These are phyloP conservation scores for Leccinum fuscescens DNA, from an alignment of 1,284 basidiomycete genomes.

Conservation along the genomic window DNA sequence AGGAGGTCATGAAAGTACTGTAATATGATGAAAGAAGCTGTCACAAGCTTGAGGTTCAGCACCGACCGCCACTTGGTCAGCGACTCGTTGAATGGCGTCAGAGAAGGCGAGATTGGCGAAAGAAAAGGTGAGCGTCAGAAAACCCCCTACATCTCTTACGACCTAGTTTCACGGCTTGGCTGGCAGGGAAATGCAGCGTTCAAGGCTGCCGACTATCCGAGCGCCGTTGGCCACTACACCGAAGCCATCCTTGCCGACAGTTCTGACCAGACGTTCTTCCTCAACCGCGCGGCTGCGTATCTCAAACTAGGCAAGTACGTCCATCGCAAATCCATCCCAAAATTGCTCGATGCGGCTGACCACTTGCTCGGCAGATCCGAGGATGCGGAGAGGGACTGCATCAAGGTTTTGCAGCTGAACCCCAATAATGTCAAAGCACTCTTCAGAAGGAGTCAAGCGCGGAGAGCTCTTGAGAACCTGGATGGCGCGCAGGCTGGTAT, in stretches of 20 bases:
- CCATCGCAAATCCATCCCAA: conserved; percentile 10
- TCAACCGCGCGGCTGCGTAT: conserved; percentile 82
- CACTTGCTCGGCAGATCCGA: conserved; percentile 45
- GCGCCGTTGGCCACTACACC: conserved; percentile 68
- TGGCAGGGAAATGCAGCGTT: conserved; percentile 59
- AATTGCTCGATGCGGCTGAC: conserved; percentile 6
- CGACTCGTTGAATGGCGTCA: conserved; percentile 30
- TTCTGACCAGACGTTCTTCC: conserved; percentile 61
- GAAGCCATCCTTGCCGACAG: conserved; percentile 66
- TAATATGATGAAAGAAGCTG: background rate
- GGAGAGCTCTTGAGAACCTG: conserved; percentile 49
- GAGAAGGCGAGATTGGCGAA: conserved; percentile 34
- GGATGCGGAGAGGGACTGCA: conserved; percentile 75
- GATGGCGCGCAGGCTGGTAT: conserved; percentile 44
- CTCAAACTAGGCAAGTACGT: conserved; percentile 83
- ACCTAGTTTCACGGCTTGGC: background rate
- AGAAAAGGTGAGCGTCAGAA: conserved; percentile 24
- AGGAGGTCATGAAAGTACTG: background rate
- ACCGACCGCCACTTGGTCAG: conserved; percentile 9
- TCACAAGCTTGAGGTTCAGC: background rate
- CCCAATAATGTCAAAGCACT: conserved; percentile 67
- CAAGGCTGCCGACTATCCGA: conserved; percentile 49
- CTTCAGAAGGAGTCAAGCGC: conserved; percentile 71
- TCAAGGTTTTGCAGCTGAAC: conserved; percentile 50
- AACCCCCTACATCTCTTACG: background rate